A percentile compares a stretch with the other conserved stretches of the same genome.
phyloP scores from a whole-genome alignment of 805 yeast genomes.

The Lipomyces orientalis region DNA sequence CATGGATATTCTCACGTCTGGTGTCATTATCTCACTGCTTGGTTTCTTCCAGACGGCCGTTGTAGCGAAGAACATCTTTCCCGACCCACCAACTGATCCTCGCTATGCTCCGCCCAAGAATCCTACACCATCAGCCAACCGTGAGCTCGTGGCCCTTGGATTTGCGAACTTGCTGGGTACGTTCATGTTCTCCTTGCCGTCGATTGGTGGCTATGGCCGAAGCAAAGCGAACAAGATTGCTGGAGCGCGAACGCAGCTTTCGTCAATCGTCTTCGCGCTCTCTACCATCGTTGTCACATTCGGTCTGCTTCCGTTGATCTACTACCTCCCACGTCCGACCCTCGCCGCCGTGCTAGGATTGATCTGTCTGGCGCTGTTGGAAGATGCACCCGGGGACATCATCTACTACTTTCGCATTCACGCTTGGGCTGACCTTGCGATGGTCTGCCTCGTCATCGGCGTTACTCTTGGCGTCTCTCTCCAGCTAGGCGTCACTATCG shows the following conservation, averaged over 20 bases:
- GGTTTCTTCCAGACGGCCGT: slow-evolving; percentile 95
- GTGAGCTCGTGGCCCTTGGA: slow-evolving; percentile 92
- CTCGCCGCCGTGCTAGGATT: slow-evolving; percentile 78
- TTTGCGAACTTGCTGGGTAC: slow-evolving; percentile 69
- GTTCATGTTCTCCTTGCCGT: slow-evolving; percentile 68
- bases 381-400: slow-evolving; percentile 83
- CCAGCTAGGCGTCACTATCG: slow-evolving; percentile 89
- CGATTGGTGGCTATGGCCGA: slow-evolving; percentile 96
- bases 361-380: slow-evolving; percentile 76
- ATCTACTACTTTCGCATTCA: slow-evolving; percentile 70
- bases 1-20: slow-evolving; percentile 64
- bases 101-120: slow-evolving; percentile 34
- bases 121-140: slow-evolving; percentile 74
- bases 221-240: slow-evolving; percentile 85
- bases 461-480: slow-evolving; percentile 76
- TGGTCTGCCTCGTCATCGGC: slow-evolving; percentile 66
- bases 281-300: slow-evolving; percentile 69
- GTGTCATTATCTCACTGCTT: slow-evolving; percentile 78
- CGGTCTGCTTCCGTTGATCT: slow-evolving; percentile 65
- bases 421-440: slow-evolving; percentile 78
- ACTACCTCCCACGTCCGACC: slow-evolving; percentile 77
- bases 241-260: slow-evolving; percentile 83
- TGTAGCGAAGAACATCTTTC: slow-evolving; percentile 84
- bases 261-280: slow-evolving; percentile 84
- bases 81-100: slow-evolving; percentile 58